Conservation (phyloP, 2,329 filamentous ascomycete genomes). For the Aspergillus sp. region DNA sequence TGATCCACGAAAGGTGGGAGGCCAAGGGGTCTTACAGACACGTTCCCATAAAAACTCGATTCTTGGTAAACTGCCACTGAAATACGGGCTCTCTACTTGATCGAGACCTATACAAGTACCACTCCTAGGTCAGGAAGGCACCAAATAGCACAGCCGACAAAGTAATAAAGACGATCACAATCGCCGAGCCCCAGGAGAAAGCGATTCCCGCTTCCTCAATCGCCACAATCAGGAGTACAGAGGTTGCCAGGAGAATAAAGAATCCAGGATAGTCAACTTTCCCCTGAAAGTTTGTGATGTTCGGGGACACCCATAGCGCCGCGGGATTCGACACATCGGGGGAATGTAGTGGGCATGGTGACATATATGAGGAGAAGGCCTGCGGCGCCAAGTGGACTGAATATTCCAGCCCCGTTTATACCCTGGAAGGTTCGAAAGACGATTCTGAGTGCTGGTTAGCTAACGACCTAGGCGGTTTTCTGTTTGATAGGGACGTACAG, state of each 20-base stretch:
- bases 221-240: not conserved
- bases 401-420: too few relatives aligned
- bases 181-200: not conserved
- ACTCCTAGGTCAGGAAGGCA: too few relatives aligned
- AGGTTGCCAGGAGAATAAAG: not conserved
- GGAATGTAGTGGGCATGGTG: not conserved
- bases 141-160: not conserved
- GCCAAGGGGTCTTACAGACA: too few relatives aligned
- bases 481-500: too few relatives aligned
- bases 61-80: too few relatives aligned
- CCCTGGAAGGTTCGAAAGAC: too few relatives aligned
- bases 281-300: not conserved
- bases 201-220: slow-evolving; percentile 1
- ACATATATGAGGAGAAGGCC: not conserved
- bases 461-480: too few relatives aligned
- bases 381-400: not conserved
- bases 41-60: too few relatives aligned
- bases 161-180: not conserved
- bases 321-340: not conserved
- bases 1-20: too few relatives aligned
- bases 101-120: too few relatives aligned
- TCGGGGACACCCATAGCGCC: not conserved
- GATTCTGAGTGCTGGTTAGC: too few relatives aligned
- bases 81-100: too few relatives aligned
- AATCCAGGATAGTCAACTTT: slow-evolving; percentile 1